Evolutionary conservation across 768 basidiomycete genomes (phyloP).

Genomic region (Amyloporia xantha): DNA sequence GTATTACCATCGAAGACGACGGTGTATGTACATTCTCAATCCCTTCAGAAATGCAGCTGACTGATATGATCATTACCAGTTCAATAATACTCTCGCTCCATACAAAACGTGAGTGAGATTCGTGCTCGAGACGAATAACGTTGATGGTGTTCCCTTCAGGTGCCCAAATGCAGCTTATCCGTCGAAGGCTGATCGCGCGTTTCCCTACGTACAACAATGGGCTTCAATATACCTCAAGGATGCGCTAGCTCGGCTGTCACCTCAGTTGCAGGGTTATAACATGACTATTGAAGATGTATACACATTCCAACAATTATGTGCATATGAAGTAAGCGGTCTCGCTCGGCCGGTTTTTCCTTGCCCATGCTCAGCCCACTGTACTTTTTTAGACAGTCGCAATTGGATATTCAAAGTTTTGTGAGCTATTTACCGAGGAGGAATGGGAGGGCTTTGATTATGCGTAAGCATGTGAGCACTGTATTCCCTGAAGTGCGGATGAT

Average conservation of each 20-base stretch:
- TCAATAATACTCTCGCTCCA: constrained; percentile 72
- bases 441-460: constrained; percentile 92
- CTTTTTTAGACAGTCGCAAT: constrained; percentile 71
- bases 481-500: not conserved
- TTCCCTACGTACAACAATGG: constrained; percentile 60
- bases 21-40: constrained; percentile 28
- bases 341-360: constrained; percentile 1
- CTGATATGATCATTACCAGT: constrained; percentile 19
- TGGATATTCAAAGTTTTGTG: constrained; percentile 88
- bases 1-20: constrained; percentile 33
- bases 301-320: constrained; percentile 74
- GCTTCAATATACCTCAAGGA: constrained; percentile 61
- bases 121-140: too few relatives aligned
- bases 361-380: not conserved
- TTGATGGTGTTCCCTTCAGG: too few relatives aligned
- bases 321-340: constrained; percentile 57
- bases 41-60: constrained; percentile 1
- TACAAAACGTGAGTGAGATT: constrained; percentile 56
- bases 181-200: constrained; percentile 50
- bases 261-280: constrained; percentile 52
- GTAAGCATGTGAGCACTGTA: constrained; percentile 33
- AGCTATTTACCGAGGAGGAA: constrained; percentile 83
- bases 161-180: constrained; percentile 55
- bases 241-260: constrained; percentile 54
- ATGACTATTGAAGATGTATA: constrained; percentile 66